These are phyloP conservation scores for Fusarium penzigii DNA, from an alignment of 2,329 filamentous ascomycete genomes.

Conservation along the genomic window DNA sequence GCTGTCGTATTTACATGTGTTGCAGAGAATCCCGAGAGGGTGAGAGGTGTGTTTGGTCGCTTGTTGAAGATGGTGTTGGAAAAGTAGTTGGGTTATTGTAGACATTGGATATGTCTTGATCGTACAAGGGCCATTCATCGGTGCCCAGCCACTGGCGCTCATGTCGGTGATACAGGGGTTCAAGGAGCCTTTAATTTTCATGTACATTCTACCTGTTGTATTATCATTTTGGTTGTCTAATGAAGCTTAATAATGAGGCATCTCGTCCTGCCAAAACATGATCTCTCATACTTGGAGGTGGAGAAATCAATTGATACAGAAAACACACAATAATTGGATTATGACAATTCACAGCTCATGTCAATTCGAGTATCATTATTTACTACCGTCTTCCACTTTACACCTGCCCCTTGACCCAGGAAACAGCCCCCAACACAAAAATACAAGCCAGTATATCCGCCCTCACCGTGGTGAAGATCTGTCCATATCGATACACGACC, in stretches of 20 bases:
- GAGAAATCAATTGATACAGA: too few relatives aligned
- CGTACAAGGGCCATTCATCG: neutral
- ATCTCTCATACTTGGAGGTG: too few relatives aligned
- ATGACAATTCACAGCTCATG: too few relatives aligned
- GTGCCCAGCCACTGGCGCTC: too few relatives aligned
- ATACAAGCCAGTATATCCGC: slow-evolving; percentile 74
- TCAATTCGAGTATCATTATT: neutral
- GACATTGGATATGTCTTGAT: neutral
- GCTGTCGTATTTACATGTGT: slow-evolving; percentile 71
- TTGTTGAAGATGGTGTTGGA: slow-evolving; percentile 55
- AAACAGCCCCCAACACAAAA: slow-evolving; percentile 68
- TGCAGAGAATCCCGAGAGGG: slow-evolving; percentile 60
- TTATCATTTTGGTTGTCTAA: too few relatives aligned
- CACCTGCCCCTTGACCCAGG: slow-evolving; percentile 41
- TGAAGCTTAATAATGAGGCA: too few relatives aligned
- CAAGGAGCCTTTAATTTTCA: too few relatives aligned
- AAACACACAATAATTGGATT: too few relatives aligned
- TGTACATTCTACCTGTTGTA: too few relatives aligned
- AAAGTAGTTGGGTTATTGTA: slow-evolving; percentile 20
- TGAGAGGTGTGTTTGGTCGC: slow-evolving; percentile 68
- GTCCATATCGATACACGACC: slow-evolving; percentile 63
- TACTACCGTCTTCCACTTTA: neutral
- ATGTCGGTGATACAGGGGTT: too few relatives aligned
- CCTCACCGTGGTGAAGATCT: slow-evolving; percentile 72
- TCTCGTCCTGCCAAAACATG: too few relatives aligned